Evolutionary conservation across 495 filamentous ascomycete genomes (phyloP).

Genomic region (Corynascus novoguineensis): DNA sequence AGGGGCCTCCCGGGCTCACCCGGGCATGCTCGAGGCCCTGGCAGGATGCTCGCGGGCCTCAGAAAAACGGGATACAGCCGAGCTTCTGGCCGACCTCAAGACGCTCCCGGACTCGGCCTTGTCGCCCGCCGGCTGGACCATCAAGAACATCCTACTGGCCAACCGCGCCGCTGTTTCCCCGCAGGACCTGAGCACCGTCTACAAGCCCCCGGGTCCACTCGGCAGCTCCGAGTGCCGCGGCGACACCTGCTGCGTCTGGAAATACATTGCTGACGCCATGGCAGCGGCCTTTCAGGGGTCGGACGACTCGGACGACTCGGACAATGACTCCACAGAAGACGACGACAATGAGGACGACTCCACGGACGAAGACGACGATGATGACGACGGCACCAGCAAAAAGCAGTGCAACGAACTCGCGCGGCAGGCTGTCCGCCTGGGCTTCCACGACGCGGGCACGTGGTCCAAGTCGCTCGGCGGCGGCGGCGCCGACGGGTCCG

Average conservation of each 20-base stretch:
- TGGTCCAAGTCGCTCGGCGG: background rate
- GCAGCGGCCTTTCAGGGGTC: background rate
- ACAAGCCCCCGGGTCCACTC: background rate
- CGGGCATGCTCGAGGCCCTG: background rate
- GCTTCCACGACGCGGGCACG: slow-evolving; percentile 1
- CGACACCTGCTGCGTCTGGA: background rate
- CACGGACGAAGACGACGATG: too few relatives aligned
- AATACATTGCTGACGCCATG: background rate
- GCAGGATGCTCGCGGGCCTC: background rate
- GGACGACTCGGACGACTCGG: too few relatives aligned
- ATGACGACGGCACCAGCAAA: background rate
- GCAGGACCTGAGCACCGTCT: background rate
- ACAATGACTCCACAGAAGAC: too few relatives aligned
- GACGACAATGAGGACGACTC: too few relatives aligned
- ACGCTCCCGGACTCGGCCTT: background rate
- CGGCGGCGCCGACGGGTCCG: background rate
- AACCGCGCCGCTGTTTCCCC: background rate
- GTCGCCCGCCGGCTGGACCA: background rate
- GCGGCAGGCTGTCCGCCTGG: background rate
- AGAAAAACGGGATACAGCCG: background rate
- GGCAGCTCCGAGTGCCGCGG: background rate
- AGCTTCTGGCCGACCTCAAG: background rate
- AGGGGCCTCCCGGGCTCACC: background rate
- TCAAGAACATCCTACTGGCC: background rate
- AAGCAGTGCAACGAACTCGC: background rate